Evolutionary conservation across 1,284 basidiomycete species (phyloP), one percentile per base, ranked within the genome.

Genomic region (Ceratobasidium theobromae): DNA sequence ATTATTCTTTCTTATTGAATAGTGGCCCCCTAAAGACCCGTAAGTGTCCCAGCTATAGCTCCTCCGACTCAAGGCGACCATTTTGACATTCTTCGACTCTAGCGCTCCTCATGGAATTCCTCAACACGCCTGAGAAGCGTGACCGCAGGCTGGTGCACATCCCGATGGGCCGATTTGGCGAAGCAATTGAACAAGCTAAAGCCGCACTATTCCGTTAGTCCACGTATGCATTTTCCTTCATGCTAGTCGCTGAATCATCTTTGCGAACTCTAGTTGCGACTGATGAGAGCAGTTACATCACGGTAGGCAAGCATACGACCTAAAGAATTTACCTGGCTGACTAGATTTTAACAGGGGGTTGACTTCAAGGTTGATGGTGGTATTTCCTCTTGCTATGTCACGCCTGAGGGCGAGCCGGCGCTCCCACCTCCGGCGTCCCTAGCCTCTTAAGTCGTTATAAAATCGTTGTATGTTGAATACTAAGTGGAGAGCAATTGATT

Each of bases 31-130:
- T 97, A 69, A 92, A 91, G 77, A 96, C 94, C 25, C 93, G 90
- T 92, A 76, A 77, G 88, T 75, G 3, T 25, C 25, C 18, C 27
- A 51, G 11, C 66, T 45, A n/a, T n/a, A n/a, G n/a, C n/a, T n/a
- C n/a, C n/a, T n/a, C n/a, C 30, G 16, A 21, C 45, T 21, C 33
- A 14, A 8, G 12, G 27, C 48, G n/a, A 8, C n/a, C 25, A 23
- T 46, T 54, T 53, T 48, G 46, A 70, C 33, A 18, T 40, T 51
- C 30, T 23, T 33, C 30, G 1, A 32, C 40, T 38, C 40, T 51
- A 90, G 91, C 95, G 38, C 84, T 98, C 33, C 82, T 99, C 32
- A 99, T 99, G 95, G 89, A 98, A 77, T 98, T 95, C 83, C 84
- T 99, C 73, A 86, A 98, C 79, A 98, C 96, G n/a, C 82, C 89